Percentiles rank a stretch among this genome's conserved stretches.
phyloP scores from a whole-genome alignment of 306 rosid species.

The Pterocarpus santalinus region DNA sequence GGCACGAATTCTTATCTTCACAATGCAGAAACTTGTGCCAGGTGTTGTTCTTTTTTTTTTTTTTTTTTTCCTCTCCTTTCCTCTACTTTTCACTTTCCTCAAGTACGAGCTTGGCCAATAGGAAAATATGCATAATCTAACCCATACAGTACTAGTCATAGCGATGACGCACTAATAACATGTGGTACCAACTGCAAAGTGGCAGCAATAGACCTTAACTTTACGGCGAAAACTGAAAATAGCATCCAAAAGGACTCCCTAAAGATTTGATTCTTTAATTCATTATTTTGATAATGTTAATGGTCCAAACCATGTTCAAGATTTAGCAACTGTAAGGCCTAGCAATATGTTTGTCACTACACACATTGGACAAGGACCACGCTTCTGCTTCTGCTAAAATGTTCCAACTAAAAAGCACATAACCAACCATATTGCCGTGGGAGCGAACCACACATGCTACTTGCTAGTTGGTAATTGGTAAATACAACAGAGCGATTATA shows the following conservation, averaged over 20 bases:
- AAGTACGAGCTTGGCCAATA: background rate
- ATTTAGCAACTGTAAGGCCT: constrained; percentile 6
- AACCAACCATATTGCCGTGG: constrained; percentile 33
- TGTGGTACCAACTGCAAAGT: constrained; percentile 39
- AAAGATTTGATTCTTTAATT: constrained; percentile 28
- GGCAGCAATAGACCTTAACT: constrained; percentile 28
- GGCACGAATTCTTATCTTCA: background rate
- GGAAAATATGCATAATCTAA: constrained; percentile 27
- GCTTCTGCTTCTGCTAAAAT: constrained; percentile 24
- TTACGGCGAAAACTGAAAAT: constrained; percentile 42
- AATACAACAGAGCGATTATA: background rate
- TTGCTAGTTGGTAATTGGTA: constrained; percentile 22
- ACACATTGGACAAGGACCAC: constrained; percentile 45
- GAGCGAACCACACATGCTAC: constrained; percentile 13
- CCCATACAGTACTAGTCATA: constrained; percentile 9
- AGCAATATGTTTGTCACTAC: constrained; percentile 8
- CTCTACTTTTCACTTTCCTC: background rate
- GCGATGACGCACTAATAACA: constrained; percentile 38
- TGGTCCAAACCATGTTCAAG: constrained; percentile 35
- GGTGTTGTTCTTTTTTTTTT: background rate
- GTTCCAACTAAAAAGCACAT: constrained; percentile 35
- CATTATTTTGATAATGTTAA: constrained; percentile 18
- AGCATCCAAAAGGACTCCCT: constrained; percentile 2
- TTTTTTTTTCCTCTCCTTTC: background rate
- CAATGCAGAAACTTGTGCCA: background rate